Evolutionary conservation across 805 yeast species (phyloP), one percentile per base, ranked within the genome.

Genomic region (Candida ficus): DNA sequence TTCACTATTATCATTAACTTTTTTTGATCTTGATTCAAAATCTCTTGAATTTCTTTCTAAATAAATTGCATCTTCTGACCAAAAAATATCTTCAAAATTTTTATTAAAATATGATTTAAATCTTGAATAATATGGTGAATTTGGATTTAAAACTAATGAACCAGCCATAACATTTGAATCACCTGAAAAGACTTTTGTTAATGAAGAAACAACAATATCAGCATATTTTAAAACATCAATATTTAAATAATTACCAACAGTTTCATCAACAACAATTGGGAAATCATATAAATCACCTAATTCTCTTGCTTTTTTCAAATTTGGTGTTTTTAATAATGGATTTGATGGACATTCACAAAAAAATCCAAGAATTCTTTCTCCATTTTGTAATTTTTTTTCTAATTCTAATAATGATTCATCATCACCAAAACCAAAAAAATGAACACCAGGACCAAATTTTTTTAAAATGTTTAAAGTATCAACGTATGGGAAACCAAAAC

Each of bases 101-200:
- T 68, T 65, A 41, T 71, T 53, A 49, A 79, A 67, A 50, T 71
- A 71, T 29, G 58, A 42, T 55, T 80, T 80, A 42, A 86, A 70
- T 41, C 39, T 44, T 3, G 50, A 42, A 64, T 75, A 89, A 46
- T 54, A 61, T 31, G 60, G 63, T 8, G 90, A 72, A 6, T 67
- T 53, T 5, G 90, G 83, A 56, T 91, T 93, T 52, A 93, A 64
- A 6, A 88, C 80, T 46, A 90, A 61, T 11, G 91, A 80, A 3
- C 99, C 99, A 1, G 89, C 96, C 91, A 91, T 85, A 38, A 91
- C 97, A 56, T 91, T 89, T 25, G 95, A 83, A 59, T 88, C 96
- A 19, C 98, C 97, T 28, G 91, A 80, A 58, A 93, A 93, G 14
- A 90, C 84, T 60, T 93, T 93, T 10, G 97, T 90, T 46, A 93